Conservation (phyloP, 495 filamentous ascomycete species). For the Trichoderma gamsii region DNA sequence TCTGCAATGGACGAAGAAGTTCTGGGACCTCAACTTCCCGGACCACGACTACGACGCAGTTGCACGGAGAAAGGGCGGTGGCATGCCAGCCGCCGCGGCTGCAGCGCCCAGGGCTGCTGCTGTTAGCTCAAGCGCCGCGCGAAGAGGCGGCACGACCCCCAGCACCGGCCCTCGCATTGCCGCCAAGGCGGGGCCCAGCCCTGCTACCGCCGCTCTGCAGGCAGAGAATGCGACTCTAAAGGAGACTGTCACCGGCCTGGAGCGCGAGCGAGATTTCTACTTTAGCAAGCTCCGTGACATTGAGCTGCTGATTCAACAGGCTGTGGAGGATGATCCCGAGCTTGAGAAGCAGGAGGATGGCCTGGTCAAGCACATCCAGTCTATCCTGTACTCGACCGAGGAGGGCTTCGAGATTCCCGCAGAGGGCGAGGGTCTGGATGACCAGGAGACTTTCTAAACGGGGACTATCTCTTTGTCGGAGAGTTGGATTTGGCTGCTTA, state of each 20-base stretch:
- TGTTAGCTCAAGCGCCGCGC: slow-evolving; percentile 29
- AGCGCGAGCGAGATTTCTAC: slow-evolving; percentile 96
- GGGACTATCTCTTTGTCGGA: slow-evolving; percentile 14
- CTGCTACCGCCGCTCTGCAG: slow-evolving; percentile 59
- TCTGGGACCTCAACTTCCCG: slow-evolving; percentile 97
- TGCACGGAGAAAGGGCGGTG: slow-evolving; percentile 70
- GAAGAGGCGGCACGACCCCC: slow-evolving; percentile 67
- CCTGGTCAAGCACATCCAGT: slow-evolving; percentile 88
- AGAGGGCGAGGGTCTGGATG: slow-evolving; percentile 56
- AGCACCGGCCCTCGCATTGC: slow-evolving; percentile 51
- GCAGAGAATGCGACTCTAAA: slow-evolving; percentile 79
- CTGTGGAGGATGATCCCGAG: slow-evolving; percentile 83
- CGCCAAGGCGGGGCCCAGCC: slow-evolving; percentile 48
- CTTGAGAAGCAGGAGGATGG: slow-evolving; percentile 89
- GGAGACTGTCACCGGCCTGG: slow-evolving; percentile 77
- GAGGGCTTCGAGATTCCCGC: slow-evolving; percentile 82
- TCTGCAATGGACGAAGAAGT: slow-evolving; percentile 90
- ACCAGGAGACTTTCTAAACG: slow-evolving; percentile 69
- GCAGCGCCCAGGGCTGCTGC: slow-evolving; percentile 42
- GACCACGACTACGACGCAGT: slow-evolving; percentile 94
- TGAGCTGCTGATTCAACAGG: slow-evolving; percentile 84
- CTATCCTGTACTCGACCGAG: slow-evolving; percentile 95
- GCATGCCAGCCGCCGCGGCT: slow-evolving; percentile 45
- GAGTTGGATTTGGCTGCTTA: not conserved
- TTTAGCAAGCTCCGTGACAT: slow-evolving; percentile 97